Conservation (phyloP, 1,284 basidiomycete species). For the Pyrrhoderma noxium region DNA sequence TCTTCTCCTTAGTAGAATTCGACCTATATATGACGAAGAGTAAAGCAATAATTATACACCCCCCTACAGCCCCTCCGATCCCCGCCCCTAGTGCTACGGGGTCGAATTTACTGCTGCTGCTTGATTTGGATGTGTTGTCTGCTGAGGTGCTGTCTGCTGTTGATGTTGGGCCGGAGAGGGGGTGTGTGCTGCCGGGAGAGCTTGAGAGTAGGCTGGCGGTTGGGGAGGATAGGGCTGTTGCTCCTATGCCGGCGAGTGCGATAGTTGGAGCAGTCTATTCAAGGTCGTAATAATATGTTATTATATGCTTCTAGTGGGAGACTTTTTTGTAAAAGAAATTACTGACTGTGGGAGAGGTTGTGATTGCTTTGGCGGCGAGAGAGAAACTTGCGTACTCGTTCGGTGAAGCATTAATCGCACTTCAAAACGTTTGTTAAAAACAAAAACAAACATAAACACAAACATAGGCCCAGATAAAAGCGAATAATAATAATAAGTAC, state of each 20-base stretch:
- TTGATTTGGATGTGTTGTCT: no score
- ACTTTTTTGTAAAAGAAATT: neutral
- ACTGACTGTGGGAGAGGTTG: slow-evolving; percentile 9
- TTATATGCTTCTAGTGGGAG: neutral
- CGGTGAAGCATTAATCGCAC: slow-evolving; percentile 15
- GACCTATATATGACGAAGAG: no score
- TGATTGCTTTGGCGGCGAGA: slow-evolving; percentile 11
- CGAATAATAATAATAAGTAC: no score
- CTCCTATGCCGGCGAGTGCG: slow-evolving; percentile 11
- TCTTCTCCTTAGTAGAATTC: no score
- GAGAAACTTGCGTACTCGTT: slow-evolving; percentile 3
- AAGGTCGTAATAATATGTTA: neutral
- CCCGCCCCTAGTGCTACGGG: no score
- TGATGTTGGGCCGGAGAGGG: no score
- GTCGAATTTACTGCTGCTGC: no score
- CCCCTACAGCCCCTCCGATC: no score
- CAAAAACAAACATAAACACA: no score
- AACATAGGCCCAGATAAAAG: no score
- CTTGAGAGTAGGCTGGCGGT: neutral
- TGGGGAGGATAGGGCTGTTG: slow-evolving; percentile 9
- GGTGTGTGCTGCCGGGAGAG: neutral
- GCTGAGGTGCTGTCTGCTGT: no score
- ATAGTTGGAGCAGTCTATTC: slow-evolving; percentile 9
- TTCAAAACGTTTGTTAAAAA: neutral
- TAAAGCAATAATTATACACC: no score